Base-by-base conservation (phyloP, 371 early-diverging fungal species). In the Saksenaea vasiformis region DNA sequence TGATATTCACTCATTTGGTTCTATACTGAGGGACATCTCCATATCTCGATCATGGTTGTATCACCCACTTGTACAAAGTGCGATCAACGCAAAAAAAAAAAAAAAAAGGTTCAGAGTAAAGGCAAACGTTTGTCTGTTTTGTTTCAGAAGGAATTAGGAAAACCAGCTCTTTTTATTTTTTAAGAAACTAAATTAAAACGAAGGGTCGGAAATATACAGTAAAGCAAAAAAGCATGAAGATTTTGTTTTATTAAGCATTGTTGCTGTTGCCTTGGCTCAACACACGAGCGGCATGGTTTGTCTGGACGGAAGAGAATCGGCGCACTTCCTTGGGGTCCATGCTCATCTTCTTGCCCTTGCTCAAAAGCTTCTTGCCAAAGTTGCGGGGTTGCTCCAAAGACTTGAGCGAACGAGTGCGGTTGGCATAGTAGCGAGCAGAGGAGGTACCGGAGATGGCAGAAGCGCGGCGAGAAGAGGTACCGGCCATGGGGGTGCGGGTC, bases 311-410 rank as follows among this genome's bases (percentile, higher is more conserved):
- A 19, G 79, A 79, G 73, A 82, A 77, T 9, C 82, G 82, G 58
- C 82, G 82, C 77, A 82, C 72, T 67, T 82, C 82, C 61, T 77
- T 71, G 31, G 82, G 76, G 67, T 82, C 82, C 76, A 82, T 80
- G 59, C 68, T 69, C 56, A 70, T 37, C 67, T 76, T 76, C 71
- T 72, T 72, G 68, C 65, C 73, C 69, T 59, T 74, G 67, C 73
- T 70, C 66, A 80, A 61, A 9, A 78, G 60, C 51, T 69, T 71
- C 61, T 71, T 58, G 65, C 70, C 76, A 67, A 78, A 76, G 77
- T 78, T 79, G 61, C 73, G 74, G 51, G 75, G 76, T 38, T 72
- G 77, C 54, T 77, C 77, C 38, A 80, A 41, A 41, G 77, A 76
- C 64, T 72, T 73, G 65, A 80, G 68, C 31, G 74, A 74, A 36